A percentile compares a stretch with the other conserved stretches of the same genome.
phyloP scores from a whole-genome alignment of 2,329 filamentous ascomycete species.

The Venturia effusa region DNA sequence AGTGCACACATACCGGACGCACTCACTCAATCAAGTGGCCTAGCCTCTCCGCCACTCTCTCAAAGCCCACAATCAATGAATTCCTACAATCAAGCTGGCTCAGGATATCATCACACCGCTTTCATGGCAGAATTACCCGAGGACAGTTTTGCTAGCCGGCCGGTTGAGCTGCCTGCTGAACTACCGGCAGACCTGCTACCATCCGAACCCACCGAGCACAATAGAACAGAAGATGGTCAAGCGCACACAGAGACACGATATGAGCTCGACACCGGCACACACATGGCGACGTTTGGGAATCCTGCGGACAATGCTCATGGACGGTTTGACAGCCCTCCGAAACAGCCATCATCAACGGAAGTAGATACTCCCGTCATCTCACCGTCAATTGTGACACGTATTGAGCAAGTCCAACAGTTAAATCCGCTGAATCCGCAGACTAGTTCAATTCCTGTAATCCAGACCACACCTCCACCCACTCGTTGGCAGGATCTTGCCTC shows the following conservation, averaged over 20 bases:
- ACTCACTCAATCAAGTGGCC: background rate
- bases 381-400: background rate
- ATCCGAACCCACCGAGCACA: background rate
- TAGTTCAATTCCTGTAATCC: background rate
- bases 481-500: background rate
- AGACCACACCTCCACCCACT: background rate
- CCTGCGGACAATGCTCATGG: background rate
- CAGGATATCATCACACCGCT: background rate
- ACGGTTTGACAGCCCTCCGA: background rate
- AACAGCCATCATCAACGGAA: background rate
- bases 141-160: background rate
- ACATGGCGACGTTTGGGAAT: background rate
- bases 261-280: background rate
- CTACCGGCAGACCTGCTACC: background rate
- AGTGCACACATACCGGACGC: background rate
- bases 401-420: background rate
- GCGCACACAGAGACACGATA: background rate
- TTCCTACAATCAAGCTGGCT: background rate
- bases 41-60: background rate
- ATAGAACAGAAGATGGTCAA: background rate
- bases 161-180: background rate
- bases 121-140: conserved; percentile 6
- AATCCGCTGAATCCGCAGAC: background rate
- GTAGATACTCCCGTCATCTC: background rate
- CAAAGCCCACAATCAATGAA: background rate